Base-by-base conservation (phyloP, 2,329 filamentous ascomycete species). In the Tetracladium maxilliforme region DNA sequence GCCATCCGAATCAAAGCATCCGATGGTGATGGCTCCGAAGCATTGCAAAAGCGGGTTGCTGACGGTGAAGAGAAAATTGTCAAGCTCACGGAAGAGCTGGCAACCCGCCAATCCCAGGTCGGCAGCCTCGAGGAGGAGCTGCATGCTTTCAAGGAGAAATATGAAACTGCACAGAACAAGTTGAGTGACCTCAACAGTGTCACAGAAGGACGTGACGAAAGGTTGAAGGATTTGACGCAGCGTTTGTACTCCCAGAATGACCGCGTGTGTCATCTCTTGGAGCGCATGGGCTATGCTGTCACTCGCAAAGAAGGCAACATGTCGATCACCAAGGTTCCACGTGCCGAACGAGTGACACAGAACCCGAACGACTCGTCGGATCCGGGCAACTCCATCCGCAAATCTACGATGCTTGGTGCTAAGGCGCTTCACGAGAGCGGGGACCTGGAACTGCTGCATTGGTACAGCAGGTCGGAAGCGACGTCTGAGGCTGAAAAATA, bases 201-300 rank as follows among this genome's bases (percentile, higher is more conserved):
- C 25, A 69, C 82, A 23, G 71, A 83, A 21, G 62, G 69, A 22
- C 78, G 83, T 22, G 76, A 77, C 20, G 58, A 62, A 26, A 75
- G 74, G 33, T 75, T 82, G 5, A 83, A 81, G 44, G 82, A 94
- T 34, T 58, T 95, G 9, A 92, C 84, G 2, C 78, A 84, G 40
- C 71, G 75, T 28, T 60, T 94, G 4, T 92, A 82, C 45, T 64
- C 71, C 2, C 81, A 93, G 33, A 86, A 90, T 33, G 80, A 92
- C 37, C 75, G 82, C 14, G 60, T 94, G n/a, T 68, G 70, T 30
- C 72, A 77, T 25, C 69, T 98, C 23, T 61, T 98, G 1, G 86
- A 95, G 43, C 70, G 83, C 16, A 62, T 95, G 5, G 87, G 87
- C 9, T 93, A 90, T 43, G 72, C 77, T 1, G 66, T 95, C 10